These are phyloP conservation scores for Pholiota conissans DNA, from an alignment of 768 basidiomycete species.

Conservation along the genomic window DNA sequence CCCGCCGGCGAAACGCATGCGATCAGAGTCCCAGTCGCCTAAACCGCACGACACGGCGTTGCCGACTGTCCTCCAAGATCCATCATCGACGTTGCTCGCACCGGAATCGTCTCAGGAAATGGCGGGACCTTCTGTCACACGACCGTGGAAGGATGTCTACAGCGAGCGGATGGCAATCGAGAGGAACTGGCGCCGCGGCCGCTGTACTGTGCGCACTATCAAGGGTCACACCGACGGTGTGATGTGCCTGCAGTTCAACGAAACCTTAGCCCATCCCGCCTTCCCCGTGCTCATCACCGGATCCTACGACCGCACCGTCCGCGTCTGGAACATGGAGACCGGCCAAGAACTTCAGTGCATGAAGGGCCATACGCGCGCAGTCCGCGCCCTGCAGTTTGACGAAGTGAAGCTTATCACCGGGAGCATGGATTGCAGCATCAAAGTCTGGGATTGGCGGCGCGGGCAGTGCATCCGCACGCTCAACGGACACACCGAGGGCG, in stretches of 20 bases:
- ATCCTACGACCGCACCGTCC: constrained; percentile 91
- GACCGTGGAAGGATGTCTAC: constrained; percentile 99
- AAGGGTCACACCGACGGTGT: constrained; percentile 95
- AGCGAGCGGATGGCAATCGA: constrained; percentile 96
- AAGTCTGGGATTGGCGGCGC: constrained; percentile 94
- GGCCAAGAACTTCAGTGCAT: constrained; percentile 82
- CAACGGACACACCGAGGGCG: constrained; percentile 88
- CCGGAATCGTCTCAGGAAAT: constrained; percentile 24
- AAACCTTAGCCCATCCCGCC: constrained; percentile 75
- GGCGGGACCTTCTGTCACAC: constrained; percentile 49
- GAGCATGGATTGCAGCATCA: constrained; percentile 93
- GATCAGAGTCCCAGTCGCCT: constrained; percentile 30
- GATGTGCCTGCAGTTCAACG: constrained; percentile 96
- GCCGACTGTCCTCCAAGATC: constrained; percentile 12
- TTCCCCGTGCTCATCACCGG: constrained; percentile 98
- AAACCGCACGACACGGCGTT: constrained; percentile 2
- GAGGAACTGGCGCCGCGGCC: constrained; percentile 95
- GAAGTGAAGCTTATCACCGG: constrained; percentile 93
- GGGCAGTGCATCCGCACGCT: constrained; percentile 87
- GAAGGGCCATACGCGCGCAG: constrained; percentile 88
- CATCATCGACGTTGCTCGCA: constrained; percentile 29
- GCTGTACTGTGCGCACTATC: constrained; percentile 80
- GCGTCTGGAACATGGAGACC: constrained; percentile 96
- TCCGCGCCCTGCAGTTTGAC: constrained; percentile 94
- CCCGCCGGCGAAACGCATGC: constrained; percentile 54